Conservation (phyloP, 202 grass and related monocot genomes). For the Eragrostis tef region DNA sequence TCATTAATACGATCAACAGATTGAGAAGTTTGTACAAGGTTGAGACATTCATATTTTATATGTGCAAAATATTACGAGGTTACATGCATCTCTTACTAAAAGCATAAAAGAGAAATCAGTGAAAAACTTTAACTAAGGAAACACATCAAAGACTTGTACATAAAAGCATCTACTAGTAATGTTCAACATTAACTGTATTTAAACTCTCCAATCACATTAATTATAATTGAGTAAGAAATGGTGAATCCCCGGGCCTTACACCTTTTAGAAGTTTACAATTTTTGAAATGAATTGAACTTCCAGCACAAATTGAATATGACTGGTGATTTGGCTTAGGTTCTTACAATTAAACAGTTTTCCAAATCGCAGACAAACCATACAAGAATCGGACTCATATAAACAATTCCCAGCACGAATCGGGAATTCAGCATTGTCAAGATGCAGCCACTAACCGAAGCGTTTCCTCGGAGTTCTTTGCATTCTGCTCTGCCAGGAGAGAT, state of each 20-base stretch:
- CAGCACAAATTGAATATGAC: background rate
- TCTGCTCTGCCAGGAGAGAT: constrained; percentile 67
- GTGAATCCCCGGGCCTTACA: background rate
- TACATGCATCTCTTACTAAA: background rate
- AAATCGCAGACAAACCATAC: too few relatives aligned
- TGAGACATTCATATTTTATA: background rate
- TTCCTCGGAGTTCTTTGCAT: constrained; percentile 60
- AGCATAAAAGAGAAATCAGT: too few relatives aligned
- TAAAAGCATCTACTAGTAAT: too few relatives aligned
- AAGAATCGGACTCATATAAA: background rate
- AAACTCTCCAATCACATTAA: background rate
- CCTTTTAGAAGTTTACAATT: too few relatives aligned
- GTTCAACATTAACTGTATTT: too few relatives aligned
- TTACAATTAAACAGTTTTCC: background rate
- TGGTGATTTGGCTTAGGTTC: background rate
- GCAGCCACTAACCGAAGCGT: constrained; percentile 61
- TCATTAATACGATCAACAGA: too few relatives aligned
- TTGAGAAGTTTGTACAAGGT: too few relatives aligned
- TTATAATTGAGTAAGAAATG: background rate
- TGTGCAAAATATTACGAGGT: background rate
- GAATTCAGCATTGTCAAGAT: background rate
- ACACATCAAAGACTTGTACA: too few relatives aligned
- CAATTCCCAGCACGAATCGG: background rate
- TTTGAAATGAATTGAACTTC: too few relatives aligned
- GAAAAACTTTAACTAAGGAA: too few relatives aligned